A percentile compares a stretch with the other conserved stretches of the same genome.
phyloP scores from a whole-genome alignment of 495 filamentous ascomycete species.

The Pyrenopolyporus hunteri region DNA sequence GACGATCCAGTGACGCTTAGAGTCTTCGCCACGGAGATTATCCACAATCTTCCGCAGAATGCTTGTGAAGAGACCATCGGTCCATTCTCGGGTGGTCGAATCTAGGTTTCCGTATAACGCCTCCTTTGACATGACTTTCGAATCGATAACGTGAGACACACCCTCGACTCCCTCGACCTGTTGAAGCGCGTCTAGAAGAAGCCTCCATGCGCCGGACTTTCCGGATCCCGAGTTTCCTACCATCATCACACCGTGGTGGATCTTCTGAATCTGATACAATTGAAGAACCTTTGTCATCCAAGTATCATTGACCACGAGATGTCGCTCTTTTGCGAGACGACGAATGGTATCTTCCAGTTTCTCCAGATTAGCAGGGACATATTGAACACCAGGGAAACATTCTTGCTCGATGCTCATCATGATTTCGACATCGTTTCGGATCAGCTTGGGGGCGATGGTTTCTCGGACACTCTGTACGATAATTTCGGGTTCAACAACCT shows the following conservation, averaged over 20 bases:
- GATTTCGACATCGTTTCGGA: constrained; percentile 83
- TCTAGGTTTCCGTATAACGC: constrained; percentile 93
- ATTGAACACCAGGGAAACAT: constrained; percentile 91
- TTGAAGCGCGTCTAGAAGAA: constrained; percentile 91
- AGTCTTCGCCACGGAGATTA: constrained; percentile 95
- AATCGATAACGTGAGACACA: constrained; percentile 96
- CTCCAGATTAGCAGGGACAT: constrained; percentile 84
- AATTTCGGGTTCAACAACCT: constrained; percentile 91
- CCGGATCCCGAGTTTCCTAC: constrained; percentile 94
- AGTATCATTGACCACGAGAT: constrained; percentile 85
- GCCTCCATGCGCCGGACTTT: constrained; percentile 93
- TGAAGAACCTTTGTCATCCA: constrained; percentile 98
- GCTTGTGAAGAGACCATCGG: constrained; percentile 96
- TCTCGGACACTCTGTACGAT: constrained; percentile 98
- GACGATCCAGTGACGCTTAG: constrained; percentile 98
- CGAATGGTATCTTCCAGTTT: constrained; percentile 81
- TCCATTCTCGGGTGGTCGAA: constrained; percentile 97
- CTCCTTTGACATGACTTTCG: constrained; percentile 99
- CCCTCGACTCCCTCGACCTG: constrained; percentile 89
- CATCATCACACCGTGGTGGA: constrained; percentile 99
- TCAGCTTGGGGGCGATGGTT: constrained; percentile 96
- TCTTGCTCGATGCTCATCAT: constrained; percentile 85
- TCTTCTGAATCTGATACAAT: constrained; percentile 94
- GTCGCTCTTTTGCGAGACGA: constrained; percentile 77
- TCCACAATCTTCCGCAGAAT: constrained; percentile 98